phyloP scores from a whole-genome alignment of 495 filamentous ascomycete genomes.

The Achaetomiella virescens region DNA sequence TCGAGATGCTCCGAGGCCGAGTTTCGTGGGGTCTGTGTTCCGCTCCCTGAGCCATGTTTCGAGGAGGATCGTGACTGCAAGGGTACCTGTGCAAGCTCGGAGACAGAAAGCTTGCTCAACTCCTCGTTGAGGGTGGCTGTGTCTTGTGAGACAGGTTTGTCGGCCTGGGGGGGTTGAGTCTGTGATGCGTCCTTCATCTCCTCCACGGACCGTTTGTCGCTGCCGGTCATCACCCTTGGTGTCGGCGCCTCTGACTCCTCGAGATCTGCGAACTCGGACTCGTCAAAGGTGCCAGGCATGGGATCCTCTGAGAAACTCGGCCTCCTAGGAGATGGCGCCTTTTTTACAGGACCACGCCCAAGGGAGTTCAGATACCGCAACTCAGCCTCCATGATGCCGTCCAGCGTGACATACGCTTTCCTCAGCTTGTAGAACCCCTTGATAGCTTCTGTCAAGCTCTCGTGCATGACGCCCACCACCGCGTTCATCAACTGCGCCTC shows the following conservation, averaged over 20 bases:
- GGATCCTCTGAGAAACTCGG: slow-evolving; percentile 23
- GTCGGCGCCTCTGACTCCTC: slow-evolving; percentile 9
- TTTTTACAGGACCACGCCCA: not conserved
- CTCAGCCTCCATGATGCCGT: slow-evolving; percentile 57
- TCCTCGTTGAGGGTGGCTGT: slow-evolving; percentile 17
- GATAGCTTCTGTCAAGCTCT: slow-evolving; percentile 86
- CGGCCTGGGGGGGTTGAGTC: slow-evolving; percentile 23
- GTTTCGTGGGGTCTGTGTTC: not conserved
- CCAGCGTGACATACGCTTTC: slow-evolving; percentile 80
- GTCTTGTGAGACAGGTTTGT: not conserved
- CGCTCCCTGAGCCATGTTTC: not conserved
- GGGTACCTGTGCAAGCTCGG: not conserved
- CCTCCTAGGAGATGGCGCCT: not conserved
- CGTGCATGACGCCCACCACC: slow-evolving; percentile 81
- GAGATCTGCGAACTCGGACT: slow-evolving; percentile 27
- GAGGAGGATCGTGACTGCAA: not conserved
- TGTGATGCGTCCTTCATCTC: slow-evolving; percentile 25
- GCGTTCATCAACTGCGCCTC: slow-evolving; percentile 86
- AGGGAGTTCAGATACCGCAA: slow-evolving; percentile 33
- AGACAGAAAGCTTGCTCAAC: slow-evolving; percentile 11
- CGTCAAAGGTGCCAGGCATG: slow-evolving; percentile 35
- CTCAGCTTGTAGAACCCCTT: slow-evolving; percentile 89
- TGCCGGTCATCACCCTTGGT: slow-evolving; percentile 17
- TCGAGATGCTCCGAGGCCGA: slow-evolving; percentile 15
- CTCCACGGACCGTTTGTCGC: slow-evolving; percentile 26